These are phyloP conservation scores for Rhynchosporium secalis DNA, from an alignment of 2,329 filamentous ascomycete species.

Conservation along the genomic window DNA sequence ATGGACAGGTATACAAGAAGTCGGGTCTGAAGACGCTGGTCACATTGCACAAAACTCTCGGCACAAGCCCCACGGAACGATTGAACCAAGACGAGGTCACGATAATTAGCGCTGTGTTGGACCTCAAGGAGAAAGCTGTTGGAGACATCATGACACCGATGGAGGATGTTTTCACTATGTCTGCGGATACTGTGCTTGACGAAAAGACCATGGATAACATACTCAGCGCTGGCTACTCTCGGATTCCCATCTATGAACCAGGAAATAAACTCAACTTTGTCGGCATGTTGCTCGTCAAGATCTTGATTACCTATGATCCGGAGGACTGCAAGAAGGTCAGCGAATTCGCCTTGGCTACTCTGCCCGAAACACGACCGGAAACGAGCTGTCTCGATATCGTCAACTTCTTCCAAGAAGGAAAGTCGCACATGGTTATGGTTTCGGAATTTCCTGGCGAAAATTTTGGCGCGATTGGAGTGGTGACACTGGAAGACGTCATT, in stretches of 20 bases:
- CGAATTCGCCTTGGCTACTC: constrained; percentile 88
- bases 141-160: constrained; percentile 98
- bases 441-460: constrained; percentile 89
- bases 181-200: constrained; percentile 89
- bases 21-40: constrained; percentile 95
- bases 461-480: constrained; percentile 85
- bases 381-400: constrained; percentile 98
- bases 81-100: constrained; percentile 97
- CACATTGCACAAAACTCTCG: constrained; percentile 88
- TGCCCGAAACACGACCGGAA: constrained; percentile 91
- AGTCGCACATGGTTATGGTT: constrained; percentile 97
- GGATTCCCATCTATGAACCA: constrained; percentile 90
- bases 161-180: constrained; percentile 95
- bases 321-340: constrained; percentile 85
- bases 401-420: constrained; percentile 99
- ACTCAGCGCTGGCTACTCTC: constrained; percentile 88
- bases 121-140: constrained; percentile 94
- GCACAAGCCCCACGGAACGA: constrained; percentile 77
- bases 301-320: constrained; percentile 96
- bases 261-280: constrained; percentile 86
- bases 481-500: constrained; percentile 96
- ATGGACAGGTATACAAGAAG: constrained; percentile 97
- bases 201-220: constrained; percentile 94
- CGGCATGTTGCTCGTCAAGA: constrained; percentile 97
- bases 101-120: constrained; percentile 94